Percentiles rank a stretch among this genome's conserved stretches.
These are phyloP conservation scores for Trypanosomatidae sp. DNA, from an alignment of 208 protist genomes.

Conservation along the genomic window DNA sequence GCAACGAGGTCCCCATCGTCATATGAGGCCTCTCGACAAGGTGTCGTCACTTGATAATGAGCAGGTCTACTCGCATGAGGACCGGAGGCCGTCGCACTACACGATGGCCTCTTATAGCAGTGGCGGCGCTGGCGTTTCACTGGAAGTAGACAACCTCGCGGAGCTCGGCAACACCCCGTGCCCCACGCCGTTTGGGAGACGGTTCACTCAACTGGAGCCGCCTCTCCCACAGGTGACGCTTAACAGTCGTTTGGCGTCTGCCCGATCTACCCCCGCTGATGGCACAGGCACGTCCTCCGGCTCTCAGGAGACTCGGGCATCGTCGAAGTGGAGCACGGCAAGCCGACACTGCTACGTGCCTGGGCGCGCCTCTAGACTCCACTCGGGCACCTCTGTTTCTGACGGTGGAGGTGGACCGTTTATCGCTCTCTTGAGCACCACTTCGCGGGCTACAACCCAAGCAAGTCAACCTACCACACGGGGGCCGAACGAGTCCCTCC, in stretches of 20 bases:
- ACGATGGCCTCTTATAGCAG: neutral
- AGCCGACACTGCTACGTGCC: slow-evolving; percentile 4
- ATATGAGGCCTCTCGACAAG: neutral
- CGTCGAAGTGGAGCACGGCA: neutral
- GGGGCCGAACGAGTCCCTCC: neutral
- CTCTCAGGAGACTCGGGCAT: neutral
- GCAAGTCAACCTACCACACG: neutral
- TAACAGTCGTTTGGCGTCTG: neutral
- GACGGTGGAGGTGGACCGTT: neutral
- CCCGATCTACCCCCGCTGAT: neutral
- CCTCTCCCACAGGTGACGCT: neutral
- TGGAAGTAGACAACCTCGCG: neutral
- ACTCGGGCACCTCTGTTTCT: neutral
- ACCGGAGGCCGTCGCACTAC: neutral
- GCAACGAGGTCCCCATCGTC: neutral
- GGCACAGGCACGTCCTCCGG: neutral
- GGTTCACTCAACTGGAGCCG: neutral
- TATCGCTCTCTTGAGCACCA: too few relatives aligned
- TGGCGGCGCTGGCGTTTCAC: neutral
- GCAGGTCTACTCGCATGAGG: too few relatives aligned
- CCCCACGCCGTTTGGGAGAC: neutral
- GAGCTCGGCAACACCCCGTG: neutral
- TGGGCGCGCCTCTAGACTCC: too few relatives aligned
- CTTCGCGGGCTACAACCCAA: neutral
- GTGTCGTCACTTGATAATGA: neutral